Base-by-base conservation (phyloP, 805 yeast genomes). In the Kregervanrija delftensis region DNA sequence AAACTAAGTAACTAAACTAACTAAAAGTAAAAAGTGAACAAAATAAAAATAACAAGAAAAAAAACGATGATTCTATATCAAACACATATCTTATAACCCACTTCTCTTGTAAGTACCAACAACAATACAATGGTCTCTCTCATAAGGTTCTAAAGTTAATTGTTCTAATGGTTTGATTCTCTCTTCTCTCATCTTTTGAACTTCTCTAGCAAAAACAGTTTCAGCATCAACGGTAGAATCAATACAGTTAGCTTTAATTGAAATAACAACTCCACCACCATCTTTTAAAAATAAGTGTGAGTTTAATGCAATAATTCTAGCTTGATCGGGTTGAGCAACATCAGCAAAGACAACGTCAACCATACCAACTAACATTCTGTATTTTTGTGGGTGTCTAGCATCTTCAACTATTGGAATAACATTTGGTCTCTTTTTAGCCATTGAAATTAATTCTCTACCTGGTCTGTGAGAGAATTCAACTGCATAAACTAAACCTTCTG, bases 341-440 rank as follows among this genome's bases (percentile, higher is more conserved):
- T 93, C 99, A 51, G 99, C 99, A 65, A 93, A 93, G 50, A 93
- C 98, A 66, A 81, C 87, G 71, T 93, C 99, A 55, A 93, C 99
- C 99, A 93, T 93, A 63, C 97, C 96, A 53, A 93, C 77, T 61
- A 93, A 79, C 99, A 93, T 93, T 77, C 99, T 84, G 83, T 93
- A 93, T 74, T 93, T 93, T 70, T 93, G 99, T 64, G 99, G 99
- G 74, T 93, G 99, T 78, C 99, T 90, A 53, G 99, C 99, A 74
- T 93, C 99, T 73, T 93, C 99, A 68, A 93, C 90, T 70, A 93
- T 93, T 63, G 99, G 99, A 57, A 93, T 88, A 48, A 93, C 95
- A 66, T 93, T 93, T 55, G 99, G 98, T 81, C 99, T 87, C 95
- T 93, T 93, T 82, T 91, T 93, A 67, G 99, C 99, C 99, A 93